These are phyloP conservation scores for Suillus clintonianus DNA, from an alignment of 768 basidiomycete genomes.

Conservation along the genomic window DNA sequence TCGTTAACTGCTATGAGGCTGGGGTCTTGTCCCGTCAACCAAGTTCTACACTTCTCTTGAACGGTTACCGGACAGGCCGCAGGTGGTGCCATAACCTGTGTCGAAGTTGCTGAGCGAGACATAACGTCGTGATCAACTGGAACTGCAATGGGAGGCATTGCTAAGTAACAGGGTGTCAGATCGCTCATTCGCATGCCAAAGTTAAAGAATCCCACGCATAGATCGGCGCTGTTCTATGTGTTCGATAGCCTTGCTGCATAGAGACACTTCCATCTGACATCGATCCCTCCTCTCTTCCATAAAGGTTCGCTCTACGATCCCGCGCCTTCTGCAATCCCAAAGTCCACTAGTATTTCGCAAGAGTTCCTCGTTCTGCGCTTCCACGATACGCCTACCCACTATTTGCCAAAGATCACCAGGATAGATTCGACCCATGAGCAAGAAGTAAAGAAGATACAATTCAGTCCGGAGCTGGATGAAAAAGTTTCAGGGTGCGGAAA, in stretches of 20 bases:
- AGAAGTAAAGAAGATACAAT: background rate
- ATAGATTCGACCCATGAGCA: background rate
- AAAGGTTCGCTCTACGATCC: background rate
- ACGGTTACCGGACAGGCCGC: no score
- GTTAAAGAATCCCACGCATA: background rate
- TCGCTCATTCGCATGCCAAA: background rate
- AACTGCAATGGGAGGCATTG: background rate
- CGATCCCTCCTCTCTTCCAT: background rate
- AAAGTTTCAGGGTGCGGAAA: background rate
- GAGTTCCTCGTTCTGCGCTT: background rate
- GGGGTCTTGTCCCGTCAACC: background rate
- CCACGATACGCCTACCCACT: background rate
- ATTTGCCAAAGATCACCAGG: background rate
- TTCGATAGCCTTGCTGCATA: background rate
- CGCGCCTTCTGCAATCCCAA: background rate
- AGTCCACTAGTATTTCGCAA: background rate
- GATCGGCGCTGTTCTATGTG: background rate
- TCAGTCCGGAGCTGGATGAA: background rate
- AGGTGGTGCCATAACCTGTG: background rate
- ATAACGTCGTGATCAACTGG: background rate
- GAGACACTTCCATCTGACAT: background rate
- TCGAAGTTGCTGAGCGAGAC: background rate
- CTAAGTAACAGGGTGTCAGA: background rate
- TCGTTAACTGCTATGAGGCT: background rate
- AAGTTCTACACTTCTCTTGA: background rate